phyloP scores from a whole-genome alignment of 1,139 yeast genomes.

The Yamadazyma triangularis region DNA sequence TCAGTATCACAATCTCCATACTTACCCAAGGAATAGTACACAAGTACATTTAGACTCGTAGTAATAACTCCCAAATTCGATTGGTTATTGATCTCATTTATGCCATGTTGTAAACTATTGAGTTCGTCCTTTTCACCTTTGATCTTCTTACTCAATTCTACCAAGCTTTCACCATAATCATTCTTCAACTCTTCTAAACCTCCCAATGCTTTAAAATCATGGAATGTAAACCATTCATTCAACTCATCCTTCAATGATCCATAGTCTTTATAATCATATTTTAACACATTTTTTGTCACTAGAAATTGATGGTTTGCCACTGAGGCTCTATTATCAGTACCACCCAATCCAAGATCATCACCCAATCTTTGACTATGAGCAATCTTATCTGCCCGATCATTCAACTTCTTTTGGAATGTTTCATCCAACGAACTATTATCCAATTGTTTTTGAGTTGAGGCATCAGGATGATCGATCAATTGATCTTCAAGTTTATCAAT shows the following conservation, averaged over 20 bases:
- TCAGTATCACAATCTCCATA: conserved; percentile 24
- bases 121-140: not conserved
- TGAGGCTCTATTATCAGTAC: conserved; percentile 4
- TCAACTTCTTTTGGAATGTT: conserved; percentile 41
- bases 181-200: too few relatives aligned
- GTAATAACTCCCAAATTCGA: too few relatives aligned
- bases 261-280: conserved; percentile 42
- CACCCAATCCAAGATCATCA: conserved; percentile 7
- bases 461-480: conserved; percentile 45
- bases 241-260: conserved; percentile 43
- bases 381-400: conserved; percentile 43
- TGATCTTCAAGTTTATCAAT: conserved; percentile 45
- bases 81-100: conserved; percentile 1
- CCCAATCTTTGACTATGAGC: conserved; percentile 5
- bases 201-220: conserved; percentile 41
- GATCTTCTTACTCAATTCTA: too few relatives aligned
- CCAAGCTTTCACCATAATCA: too few relatives aligned
- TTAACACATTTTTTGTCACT: conserved; percentile 34
- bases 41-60: conserved; percentile 13
- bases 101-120: conserved; percentile 2
- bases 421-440: conserved; percentile 33
- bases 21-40: conserved; percentile 42
- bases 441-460: conserved; percentile 29
- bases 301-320: conserved; percentile 22
- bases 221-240: conserved; percentile 59